These are phyloP conservation scores for Diaporthe eres DNA, from an alignment of 2,329 filamentous ascomycete genomes.

Conservation along the genomic window DNA sequence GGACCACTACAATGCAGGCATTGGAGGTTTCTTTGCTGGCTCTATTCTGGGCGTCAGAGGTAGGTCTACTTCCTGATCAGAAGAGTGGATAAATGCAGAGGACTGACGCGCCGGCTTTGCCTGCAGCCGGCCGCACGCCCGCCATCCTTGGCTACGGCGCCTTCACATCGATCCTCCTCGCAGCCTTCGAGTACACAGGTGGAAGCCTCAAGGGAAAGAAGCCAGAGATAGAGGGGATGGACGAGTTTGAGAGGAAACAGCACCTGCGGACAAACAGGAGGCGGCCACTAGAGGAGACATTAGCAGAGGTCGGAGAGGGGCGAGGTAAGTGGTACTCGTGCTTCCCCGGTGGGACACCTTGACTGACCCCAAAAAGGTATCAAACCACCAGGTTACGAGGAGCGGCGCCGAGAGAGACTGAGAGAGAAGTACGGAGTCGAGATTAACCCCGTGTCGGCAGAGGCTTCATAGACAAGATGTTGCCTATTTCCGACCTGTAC, in stretches of 20 bases:
- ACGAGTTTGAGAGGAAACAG: conserved; percentile 84
- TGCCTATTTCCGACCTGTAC: conserved; percentile 39
- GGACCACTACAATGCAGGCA: conserved; percentile 80
- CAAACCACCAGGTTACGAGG: conserved; percentile 84
- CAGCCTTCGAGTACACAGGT: conserved; percentile 78
- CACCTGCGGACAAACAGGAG: conserved; percentile 80
- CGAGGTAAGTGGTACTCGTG: conserved; percentile 72
- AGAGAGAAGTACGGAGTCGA: conserved; percentile 92
- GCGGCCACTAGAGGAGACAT: conserved; percentile 82
- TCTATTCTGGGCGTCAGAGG: conserved; percentile 79
- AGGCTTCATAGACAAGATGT: conserved; percentile 49
- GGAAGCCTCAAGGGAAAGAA: conserved; percentile 68
- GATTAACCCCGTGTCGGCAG: conserved; percentile 75
- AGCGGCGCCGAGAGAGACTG: conserved; percentile 84
- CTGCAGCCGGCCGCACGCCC: conserved; percentile 75
- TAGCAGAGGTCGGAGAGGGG: conserved; percentile 87
- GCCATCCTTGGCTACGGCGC: conserved; percentile 78
- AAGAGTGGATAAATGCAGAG: no score
- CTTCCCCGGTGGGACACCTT: conserved; percentile 2
- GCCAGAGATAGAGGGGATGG: conserved; percentile 74
- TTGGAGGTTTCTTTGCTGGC: conserved; percentile 84
- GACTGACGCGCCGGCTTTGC: conserved; percentile 29
- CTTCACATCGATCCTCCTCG: conserved; percentile 69
- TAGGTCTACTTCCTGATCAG: conserved; percentile 61
- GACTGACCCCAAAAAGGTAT: conserved; percentile 72